Conservation (phyloP, 305 asterid species). For the Fraxinus sp. region DNA sequence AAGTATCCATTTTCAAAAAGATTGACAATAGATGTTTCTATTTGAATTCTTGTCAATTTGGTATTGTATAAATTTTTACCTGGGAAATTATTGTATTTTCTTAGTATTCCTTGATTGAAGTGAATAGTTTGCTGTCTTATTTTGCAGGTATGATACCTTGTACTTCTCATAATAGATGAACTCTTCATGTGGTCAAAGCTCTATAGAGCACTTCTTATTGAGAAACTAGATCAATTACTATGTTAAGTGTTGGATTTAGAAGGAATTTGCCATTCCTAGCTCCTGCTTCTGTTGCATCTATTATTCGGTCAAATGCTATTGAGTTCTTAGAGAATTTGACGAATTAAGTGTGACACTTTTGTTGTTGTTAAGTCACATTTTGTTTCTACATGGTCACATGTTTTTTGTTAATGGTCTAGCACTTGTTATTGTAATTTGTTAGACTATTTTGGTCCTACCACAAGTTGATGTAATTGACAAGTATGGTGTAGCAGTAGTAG, state of each 20-base stretch:
- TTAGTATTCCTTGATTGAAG: neutral
- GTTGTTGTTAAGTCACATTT: too few relatives aligned
- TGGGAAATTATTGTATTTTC: neutral
- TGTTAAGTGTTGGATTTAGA: slow-evolving; percentile 75
- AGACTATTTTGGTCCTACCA: too few relatives aligned
- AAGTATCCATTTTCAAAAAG: neutral
- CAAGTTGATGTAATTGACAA: too few relatives aligned
- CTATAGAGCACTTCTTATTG: slow-evolving; percentile 63
- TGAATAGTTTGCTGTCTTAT: slow-evolving; percentile 8
- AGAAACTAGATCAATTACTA: slow-evolving; percentile 73
- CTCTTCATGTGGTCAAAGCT: slow-evolving; percentile 91
- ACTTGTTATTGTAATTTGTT: too few relatives aligned
- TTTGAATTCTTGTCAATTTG: neutral
- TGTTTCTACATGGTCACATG: too few relatives aligned
- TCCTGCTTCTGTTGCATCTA: slow-evolving; percentile 74
- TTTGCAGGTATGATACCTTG: slow-evolving; percentile 72
- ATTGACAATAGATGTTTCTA: neutral
- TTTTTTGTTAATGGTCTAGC: too few relatives aligned
- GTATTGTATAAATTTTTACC: neutral
- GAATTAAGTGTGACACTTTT: too few relatives aligned
- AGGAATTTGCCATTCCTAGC: slow-evolving; percentile 74
- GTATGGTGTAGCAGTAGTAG: too few relatives aligned
- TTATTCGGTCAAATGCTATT: slow-evolving; percentile 67
- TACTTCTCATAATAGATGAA: slow-evolving; percentile 83
- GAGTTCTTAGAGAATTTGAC: slow-evolving; percentile 60